These are phyloP conservation scores for Verticillium dahliae DNA, from an alignment of 2,329 filamentous ascomycete species.

Conservation along the genomic window DNA sequence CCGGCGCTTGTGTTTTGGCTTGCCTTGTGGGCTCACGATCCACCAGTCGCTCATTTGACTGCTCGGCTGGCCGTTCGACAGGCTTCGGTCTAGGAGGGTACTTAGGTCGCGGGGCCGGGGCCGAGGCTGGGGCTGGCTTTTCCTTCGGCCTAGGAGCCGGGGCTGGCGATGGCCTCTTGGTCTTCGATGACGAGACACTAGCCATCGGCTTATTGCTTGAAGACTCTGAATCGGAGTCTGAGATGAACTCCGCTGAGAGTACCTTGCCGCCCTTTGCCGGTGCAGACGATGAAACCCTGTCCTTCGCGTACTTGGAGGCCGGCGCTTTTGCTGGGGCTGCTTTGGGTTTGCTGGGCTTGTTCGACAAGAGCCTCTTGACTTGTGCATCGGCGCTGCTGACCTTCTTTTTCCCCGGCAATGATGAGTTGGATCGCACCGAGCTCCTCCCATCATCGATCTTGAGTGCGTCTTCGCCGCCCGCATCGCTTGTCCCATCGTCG, in stretches of 20 bases:
- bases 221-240: constrained; percentile 50
- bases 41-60: constrained; percentile 12
- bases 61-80: constrained; percentile 15
- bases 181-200: constrained; percentile 22
- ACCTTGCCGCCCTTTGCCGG: constrained; percentile 35
- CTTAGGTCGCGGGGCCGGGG: constrained; percentile 18
- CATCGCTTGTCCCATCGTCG: constrained; percentile 32
- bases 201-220: constrained; percentile 40
- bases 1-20: constrained; percentile 22
- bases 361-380: constrained; percentile 44
- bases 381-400: constrained; percentile 44
- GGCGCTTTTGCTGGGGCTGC: constrained; percentile 2
- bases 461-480: constrained; percentile 24
- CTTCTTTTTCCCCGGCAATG: constrained; percentile 54
- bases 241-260: constrained; percentile 49
- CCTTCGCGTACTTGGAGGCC: constrained; percentile 27
- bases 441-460: constrained; percentile 31
- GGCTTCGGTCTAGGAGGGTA: constrained; percentile 24
- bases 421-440: constrained; percentile 40
- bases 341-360: constrained; percentile 19
- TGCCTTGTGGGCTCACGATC: constrained; percentile 22
- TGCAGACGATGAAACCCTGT: constrained; percentile 18
- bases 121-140: constrained; percentile 11
- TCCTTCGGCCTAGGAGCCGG: constrained; percentile 22
- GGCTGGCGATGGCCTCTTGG: constrained; percentile 15